Evolutionary conservation across 805 yeast genomes (phyloP), one percentile per base, ranked within the genome.

Genomic region (Pichia insulana): DNA sequence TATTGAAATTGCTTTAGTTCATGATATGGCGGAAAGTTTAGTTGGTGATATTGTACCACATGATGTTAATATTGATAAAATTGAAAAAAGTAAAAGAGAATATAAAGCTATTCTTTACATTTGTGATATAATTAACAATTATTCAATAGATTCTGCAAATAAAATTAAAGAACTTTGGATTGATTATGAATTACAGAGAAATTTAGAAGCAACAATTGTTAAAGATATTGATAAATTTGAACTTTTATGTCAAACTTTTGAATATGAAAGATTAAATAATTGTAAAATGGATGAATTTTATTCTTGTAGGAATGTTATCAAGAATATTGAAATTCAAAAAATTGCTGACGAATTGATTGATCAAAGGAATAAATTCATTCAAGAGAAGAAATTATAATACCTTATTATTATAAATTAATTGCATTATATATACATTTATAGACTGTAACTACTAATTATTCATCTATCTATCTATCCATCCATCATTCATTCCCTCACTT

Each of bases 1-100:
- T 67, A 82, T 80, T 39, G 82, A 83, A 62, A 88, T 90, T 41
- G 88, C 96, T 1, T 67, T 88, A 33, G 79, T 88, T 27, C 98
- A 90, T 67, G 98, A 90, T 61, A 83, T 90, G 54, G 96, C 97
- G 10, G 98, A 90, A 68, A 62, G 89, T 4, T 66, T 90, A 25
- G 97, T 90, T 12, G 98, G 98, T 27, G 98, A 90, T 60, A 85
- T 90, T 39, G 88, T 95, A 2, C 92, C 98, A 53, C 62, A 75
- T 60, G 84, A 88, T 64, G 56, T 73, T 45, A 46, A 52, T 0
- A 75, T 89, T 26, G 67, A 77, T 37, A 87, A 88, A 58, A 68
- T 64, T 13, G 97, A 90, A 58, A 90, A 90, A 61, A 92, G 84
- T 60, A 70, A 82, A 45, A 69, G 97, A 44, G 97, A 90, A 57